These are phyloP conservation scores for Neltuma alba DNA, from an alignment of 306 rosid species.

Conservation along the genomic window DNA sequence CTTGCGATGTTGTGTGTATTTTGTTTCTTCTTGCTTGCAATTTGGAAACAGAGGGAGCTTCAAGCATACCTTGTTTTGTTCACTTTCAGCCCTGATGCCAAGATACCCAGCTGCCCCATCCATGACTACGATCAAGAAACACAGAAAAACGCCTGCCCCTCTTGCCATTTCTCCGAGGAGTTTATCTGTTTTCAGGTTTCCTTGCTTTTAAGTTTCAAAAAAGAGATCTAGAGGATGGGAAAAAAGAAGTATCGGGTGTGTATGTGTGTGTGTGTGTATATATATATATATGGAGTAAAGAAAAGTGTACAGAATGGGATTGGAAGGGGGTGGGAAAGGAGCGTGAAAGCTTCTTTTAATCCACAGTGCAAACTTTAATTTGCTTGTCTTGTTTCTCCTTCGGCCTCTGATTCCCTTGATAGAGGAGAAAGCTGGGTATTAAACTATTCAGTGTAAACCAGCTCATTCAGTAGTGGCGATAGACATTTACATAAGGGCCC, in stretches of 20 bases:
- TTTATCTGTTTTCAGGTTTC: slow-evolving; percentile 21
- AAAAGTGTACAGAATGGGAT: slow-evolving; percentile 20
- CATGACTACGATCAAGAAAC: slow-evolving; percentile 68
- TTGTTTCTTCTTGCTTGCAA: neutral
- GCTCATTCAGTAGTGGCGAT: slow-evolving; percentile 55
- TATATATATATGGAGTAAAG: neutral
- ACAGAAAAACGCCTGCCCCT: slow-evolving; percentile 61
- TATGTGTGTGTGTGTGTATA: neutral
- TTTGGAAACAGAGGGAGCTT: slow-evolving; percentile 18
- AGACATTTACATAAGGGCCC: slow-evolving; percentile 30
- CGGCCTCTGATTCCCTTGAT: slow-evolving; percentile 66
- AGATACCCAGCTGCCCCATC: slow-evolving; percentile 85
- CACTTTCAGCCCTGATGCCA: slow-evolving; percentile 86
- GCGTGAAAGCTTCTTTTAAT: slow-evolving; percentile 59
- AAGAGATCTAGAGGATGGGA: neutral
- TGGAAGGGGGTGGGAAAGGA: slow-evolving; percentile 32
- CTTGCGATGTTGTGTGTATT: neutral
- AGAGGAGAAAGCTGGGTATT: slow-evolving; percentile 75
- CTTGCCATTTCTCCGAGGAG: slow-evolving; percentile 52
- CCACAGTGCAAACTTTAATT: slow-evolving; percentile 36
- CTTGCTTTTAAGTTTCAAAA: slow-evolving; percentile 12
- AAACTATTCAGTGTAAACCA: slow-evolving; percentile 45
- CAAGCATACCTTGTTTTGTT: slow-evolving; percentile 80
- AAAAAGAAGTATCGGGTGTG: neutral
- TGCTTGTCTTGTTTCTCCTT: slow-evolving; percentile 40